Conservation (phyloP, 1,284 basidiomycete species). For the Malassezia obtusa region DNA sequence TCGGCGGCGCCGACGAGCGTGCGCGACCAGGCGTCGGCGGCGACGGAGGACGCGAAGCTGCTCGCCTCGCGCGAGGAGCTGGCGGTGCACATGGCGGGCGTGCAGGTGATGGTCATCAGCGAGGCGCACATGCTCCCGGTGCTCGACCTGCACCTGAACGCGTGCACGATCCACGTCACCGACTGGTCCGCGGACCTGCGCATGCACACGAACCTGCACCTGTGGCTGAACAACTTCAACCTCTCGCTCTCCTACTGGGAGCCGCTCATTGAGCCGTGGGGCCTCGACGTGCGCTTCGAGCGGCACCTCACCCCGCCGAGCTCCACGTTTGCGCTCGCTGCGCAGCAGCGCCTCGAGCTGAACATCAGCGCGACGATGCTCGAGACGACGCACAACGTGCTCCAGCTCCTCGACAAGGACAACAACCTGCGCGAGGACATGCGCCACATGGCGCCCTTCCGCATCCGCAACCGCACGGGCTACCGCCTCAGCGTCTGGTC, state of each 20-base stretch:
- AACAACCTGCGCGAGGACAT: constrained; percentile 22
- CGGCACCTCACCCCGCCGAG: constrained; percentile 50
- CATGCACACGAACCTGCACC: constrained; percentile 48
- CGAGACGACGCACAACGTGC: constrained; percentile 68
- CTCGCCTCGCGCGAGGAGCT: constrained; percentile 42
- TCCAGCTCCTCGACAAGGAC: constrained; percentile 64
- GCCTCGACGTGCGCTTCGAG: constrained; percentile 58
- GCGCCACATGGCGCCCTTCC: constrained; percentile 80
- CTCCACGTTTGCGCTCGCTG: constrained; percentile 60
- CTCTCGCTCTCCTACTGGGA: constrained; percentile 97
- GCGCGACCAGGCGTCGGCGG: neutral
- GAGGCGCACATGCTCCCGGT: constrained; percentile 91
- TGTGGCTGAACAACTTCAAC: constrained; percentile 94
- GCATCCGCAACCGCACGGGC: constrained; percentile 82
- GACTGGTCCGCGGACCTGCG: constrained; percentile 89
- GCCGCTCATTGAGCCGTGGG: constrained; percentile 97
- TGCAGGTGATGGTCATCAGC: constrained; percentile 86
- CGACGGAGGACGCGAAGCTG: constrained; percentile 24
- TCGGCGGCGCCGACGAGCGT: neutral
- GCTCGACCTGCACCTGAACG: constrained; percentile 74
- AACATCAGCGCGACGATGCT: constrained; percentile 76
- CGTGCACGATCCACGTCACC: constrained; percentile 70
- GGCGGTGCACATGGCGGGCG: constrained; percentile 53
- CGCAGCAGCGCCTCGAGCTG: constrained; percentile 75
- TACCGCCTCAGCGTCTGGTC: constrained; percentile 51